Conservation (phyloP, 2,329 filamentous ascomycete genomes). For the Fusarium bactridioides region DNA sequence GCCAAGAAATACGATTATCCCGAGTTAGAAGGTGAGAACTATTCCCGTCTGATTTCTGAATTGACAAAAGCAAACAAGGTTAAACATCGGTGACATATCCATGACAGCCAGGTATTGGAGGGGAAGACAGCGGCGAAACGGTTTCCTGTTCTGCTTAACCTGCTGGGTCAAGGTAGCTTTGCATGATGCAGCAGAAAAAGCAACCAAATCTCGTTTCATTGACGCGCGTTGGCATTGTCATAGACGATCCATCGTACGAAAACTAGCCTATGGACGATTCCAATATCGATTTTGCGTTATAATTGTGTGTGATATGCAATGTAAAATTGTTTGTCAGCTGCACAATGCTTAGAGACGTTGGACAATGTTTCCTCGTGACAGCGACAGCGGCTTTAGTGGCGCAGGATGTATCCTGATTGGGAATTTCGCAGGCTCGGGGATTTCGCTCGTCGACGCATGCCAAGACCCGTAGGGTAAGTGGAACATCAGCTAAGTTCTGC, state of each 20-base stretch:
- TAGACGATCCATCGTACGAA: not conserved
- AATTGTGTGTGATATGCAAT: not conserved
- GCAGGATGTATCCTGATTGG: not conserved
- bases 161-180: not conserved
- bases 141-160: not conserved
- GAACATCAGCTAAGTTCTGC: not conserved
- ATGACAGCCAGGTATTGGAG: not conserved
- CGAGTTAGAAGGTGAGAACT: not conserved
- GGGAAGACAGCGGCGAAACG: not conserved
- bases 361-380: too few relatives aligned
- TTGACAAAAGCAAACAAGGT: not conserved
- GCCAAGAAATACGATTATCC: not conserved
- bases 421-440: not conserved
- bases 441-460: not conserved
- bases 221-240: not conserved
- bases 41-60: not conserved
- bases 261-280: rapidly evolving
- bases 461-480: not conserved
- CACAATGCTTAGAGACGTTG: not conserved
- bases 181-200: not conserved
- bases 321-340: not conserved
- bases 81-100: not conserved
- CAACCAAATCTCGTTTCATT: not conserved
- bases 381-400: not conserved
- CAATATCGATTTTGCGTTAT: not conserved